Evolutionary conservation across 257 asterid genomes (phyloP).

Genomic region (Ilex aquifolium): DNA sequence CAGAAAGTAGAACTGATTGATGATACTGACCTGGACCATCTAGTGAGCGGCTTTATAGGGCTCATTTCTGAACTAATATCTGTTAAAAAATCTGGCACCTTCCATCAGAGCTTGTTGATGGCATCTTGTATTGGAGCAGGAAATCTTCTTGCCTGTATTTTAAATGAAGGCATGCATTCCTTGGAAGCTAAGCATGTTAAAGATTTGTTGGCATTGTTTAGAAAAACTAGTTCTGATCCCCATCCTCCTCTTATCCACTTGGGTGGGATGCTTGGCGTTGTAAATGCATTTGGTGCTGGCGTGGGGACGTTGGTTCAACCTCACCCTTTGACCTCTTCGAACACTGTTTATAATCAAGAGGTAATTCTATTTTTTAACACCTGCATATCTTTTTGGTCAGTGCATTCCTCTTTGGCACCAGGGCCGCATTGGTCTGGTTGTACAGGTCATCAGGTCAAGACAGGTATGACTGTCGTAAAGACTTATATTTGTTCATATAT

Average conservation of each 20-base stretch:
- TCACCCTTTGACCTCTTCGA: conserved; percentile 17
- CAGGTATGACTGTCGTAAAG: no score
- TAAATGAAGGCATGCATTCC: conserved; percentile 47
- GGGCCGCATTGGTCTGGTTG: no score
- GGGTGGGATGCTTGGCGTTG: conserved; percentile 88
- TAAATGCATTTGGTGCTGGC: conserved; percentile 82
- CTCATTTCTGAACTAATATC: conserved; percentile 55
- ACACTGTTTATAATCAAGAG: conserved; percentile 39
- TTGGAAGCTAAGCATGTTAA: conserved; percentile 45
- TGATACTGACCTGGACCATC: conserved; percentile 46
- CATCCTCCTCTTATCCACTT: conserved; percentile 60
- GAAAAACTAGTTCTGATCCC: conserved; percentile 58
- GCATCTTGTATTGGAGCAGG: conserved; percentile 90
- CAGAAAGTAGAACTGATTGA: conserved; percentile 71
- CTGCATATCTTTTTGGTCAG: conserved; percentile 2
- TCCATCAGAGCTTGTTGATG: conserved; percentile 68
- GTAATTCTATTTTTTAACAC: conserved; percentile 17
- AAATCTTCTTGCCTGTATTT: conserved; percentile 52
- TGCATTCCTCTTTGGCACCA: not conserved
- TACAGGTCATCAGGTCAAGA: no score
- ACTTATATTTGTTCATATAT: conserved; percentile 8
- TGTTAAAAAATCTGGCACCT: conserved; percentile 41
- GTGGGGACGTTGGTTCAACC: conserved; percentile 49
- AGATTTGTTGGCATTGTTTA: conserved; percentile 49
- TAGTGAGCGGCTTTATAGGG: conserved; percentile 43